Percentiles rank a stretch among this genome's conserved stretches.
Conservation (phyloP, 1,139 yeast species). For the Hemisphaericaspora xylofermentans region DNA sequence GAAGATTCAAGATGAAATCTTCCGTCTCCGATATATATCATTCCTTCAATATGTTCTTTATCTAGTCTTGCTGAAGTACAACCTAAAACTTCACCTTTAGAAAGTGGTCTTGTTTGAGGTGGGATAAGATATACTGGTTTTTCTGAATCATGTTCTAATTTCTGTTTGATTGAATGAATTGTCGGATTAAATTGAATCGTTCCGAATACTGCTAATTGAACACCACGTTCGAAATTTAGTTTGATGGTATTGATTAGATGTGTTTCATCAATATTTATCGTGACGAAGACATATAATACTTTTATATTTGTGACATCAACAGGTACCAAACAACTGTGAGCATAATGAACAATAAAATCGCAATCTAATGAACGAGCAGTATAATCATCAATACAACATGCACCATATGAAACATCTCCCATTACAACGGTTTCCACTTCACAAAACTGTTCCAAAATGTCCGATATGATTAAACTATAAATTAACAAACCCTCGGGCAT, state of each 20-base stretch:
- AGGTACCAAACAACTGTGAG: slow-evolving; percentile 96
- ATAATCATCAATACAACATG: slow-evolving; percentile 96
- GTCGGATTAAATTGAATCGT: slow-evolving; percentile 97
- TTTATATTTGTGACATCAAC: slow-evolving; percentile 88
- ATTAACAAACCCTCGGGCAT: slow-evolving; percentile 96
- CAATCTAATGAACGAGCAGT: slow-evolving; percentile 92
- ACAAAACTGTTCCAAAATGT: slow-evolving; percentile 89
- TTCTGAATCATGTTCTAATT: slow-evolving; percentile 48
- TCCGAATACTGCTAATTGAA: slow-evolving; percentile 79
- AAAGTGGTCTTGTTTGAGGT: slow-evolving; percentile 89
- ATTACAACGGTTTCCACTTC: slow-evolving; percentile 83
- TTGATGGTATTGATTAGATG: slow-evolving; percentile 78
- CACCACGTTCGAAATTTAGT: slow-evolving; percentile 62
- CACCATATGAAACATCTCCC: slow-evolving; percentile 99
- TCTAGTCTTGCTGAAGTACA: slow-evolving; percentile 88
- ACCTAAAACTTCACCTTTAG: slow-evolving; percentile 95
- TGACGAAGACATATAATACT: slow-evolving; percentile 92
- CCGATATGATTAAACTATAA: slow-evolving; percentile 83
- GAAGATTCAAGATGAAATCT: slow-evolving; percentile 93
- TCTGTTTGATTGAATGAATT: slow-evolving; percentile 72
- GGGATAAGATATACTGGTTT: slow-evolving; percentile 66
- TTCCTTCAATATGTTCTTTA: slow-evolving; percentile 63
- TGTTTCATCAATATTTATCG: slow-evolving; percentile 80
- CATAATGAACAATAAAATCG: slow-evolving; percentile 93
- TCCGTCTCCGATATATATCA: slow-evolving; percentile 95